Conservation (phyloP, 768 basidiomycete species). For the Dendrothele bispora region DNA sequence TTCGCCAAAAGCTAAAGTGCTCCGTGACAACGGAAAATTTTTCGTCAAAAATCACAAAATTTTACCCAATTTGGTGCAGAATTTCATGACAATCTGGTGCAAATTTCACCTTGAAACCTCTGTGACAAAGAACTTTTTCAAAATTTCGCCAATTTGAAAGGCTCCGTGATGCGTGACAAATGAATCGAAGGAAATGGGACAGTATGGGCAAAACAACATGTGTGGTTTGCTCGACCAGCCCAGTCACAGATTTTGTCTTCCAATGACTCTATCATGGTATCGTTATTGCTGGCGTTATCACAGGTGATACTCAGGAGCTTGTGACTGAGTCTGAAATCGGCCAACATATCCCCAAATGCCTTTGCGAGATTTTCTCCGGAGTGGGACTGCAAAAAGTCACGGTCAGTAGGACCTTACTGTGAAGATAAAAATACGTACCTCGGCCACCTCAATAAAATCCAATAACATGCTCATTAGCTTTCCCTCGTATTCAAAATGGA, state of each 20-base stretch:
- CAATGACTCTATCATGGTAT: slow-evolving; percentile 31
- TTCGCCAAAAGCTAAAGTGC: no score
- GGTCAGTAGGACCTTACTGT: no score
- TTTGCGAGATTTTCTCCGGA: slow-evolving; percentile 31
- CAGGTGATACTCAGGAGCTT: slow-evolving; percentile 26
- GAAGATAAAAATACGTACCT: no score
- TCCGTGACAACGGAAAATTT: no score
- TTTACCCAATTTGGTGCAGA: no score
- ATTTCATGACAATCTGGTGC: no score
- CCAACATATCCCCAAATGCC: slow-evolving; percentile 30
- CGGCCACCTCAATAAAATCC: slow-evolving; percentile 39
- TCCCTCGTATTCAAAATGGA: slow-evolving; percentile 32
- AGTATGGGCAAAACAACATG: slow-evolving; percentile 38
- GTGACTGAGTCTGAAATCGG: slow-evolving; percentile 35
- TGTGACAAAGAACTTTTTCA: no score
- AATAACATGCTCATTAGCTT: slow-evolving; percentile 25
- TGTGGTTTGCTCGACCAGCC: slow-evolving; percentile 21
- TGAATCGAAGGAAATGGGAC: no score
- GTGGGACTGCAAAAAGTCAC: slow-evolving; percentile 34
- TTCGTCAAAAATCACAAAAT: no score
- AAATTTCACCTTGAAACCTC: no score
- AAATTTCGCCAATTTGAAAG: no score
- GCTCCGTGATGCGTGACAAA: no score
- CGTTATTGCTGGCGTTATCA: slow-evolving; percentile 37
- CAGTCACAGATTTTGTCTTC: slow-evolving; percentile 17